phyloP scores from a whole-genome alignment of 2,329 filamentous ascomycete species.

The Cordyceps farinosa region DNA sequence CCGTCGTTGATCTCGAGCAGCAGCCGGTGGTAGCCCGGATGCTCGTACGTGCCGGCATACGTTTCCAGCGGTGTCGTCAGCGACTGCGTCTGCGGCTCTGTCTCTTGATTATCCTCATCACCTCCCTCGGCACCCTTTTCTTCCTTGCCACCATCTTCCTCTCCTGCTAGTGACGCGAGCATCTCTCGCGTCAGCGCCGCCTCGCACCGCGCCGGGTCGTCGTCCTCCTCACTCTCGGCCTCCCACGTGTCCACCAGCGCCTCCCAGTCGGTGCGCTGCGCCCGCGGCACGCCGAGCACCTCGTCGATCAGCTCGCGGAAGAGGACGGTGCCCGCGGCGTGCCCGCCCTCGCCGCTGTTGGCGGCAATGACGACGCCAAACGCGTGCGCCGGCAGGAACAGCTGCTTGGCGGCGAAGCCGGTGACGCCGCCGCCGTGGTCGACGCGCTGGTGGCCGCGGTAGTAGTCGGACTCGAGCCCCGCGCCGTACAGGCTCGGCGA shows the following conservation, averaged over 20 bases:
- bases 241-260: neutral
- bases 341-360: slow-evolving; percentile 23
- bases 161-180: neutral
- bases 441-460: slow-evolving; percentile 23
- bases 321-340: slow-evolving; percentile 21
- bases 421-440: slow-evolving; percentile 26
- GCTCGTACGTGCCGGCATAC: slow-evolving; percentile 13
- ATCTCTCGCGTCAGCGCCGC: neutral
- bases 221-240: neutral
- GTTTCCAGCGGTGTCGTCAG: neutral
- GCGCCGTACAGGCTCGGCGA: slow-evolving; percentile 22
- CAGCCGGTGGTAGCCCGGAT: slow-evolving; percentile 27
- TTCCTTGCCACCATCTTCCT: neutral
- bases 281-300: slow-evolving; percentile 3
- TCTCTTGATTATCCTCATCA: neutral
- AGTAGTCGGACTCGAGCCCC: slow-evolving; percentile 25
- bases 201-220: slow-evolving; percentile 1
- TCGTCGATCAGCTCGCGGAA: slow-evolving; percentile 24
- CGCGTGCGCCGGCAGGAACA: slow-evolving; percentile 26
- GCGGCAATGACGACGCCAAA: slow-evolving; percentile 28
- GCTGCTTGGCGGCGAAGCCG: slow-evolving; percentile 26
- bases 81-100: neutral
- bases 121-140: neutral
- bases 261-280: slow-evolving; percentile 16
- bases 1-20: slow-evolving; percentile 22